Evolutionary conservation across 1,284 basidiomycete species (phyloP), one percentile per base, ranked within the genome.

Genomic region (Apiotrichum veenhuisii): DNA sequence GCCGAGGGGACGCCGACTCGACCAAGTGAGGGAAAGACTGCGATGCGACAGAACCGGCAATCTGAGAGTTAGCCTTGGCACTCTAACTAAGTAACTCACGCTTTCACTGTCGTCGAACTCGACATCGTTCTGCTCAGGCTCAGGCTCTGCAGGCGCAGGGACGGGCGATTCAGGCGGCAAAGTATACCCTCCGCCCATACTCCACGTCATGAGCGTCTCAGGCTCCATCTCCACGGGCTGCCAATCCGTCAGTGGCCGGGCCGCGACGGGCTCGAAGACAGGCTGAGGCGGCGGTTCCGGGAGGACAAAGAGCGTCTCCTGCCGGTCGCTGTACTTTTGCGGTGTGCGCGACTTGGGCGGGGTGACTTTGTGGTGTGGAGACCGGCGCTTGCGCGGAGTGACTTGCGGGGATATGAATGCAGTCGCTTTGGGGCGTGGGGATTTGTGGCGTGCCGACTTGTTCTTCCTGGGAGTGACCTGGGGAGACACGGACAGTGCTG

Each of bases 171-270:
- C 27, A 4, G 27, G 27, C 2, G 26, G 27, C 14, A 48, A 11
- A 1, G 34, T 37, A 2, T 23, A 20, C 8, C 40, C 56, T 3
- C 56, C 60, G 5, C 61, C 66, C 25, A 65, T 49, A 54, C 65
- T 65, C 72, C 72, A 74, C 2, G 69, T 67, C 50, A 74, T 58
- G 17, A 74, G 59, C 2, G 72, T 74, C 47, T 74, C 72, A 17
- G 71, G 55, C 15, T 70, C 62, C 68, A 71, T 69, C 15, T 65
- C 59, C 8, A 72, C 68, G 0, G 66, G 59, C 40, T 62, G 50
- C 61, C 65, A 74, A 18, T 62, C 50, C 8, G 37, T 25, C 7
- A 43, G 18, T 1, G 46, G 36, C 18, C 36, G 27, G 5, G 44
- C 44, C 11, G 50, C 23, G 1, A 36, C 43, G 5, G 54, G 55